Base-by-base conservation (phyloP, 371 early-diverging fungal species). In the Mycotypha africana region DNA sequence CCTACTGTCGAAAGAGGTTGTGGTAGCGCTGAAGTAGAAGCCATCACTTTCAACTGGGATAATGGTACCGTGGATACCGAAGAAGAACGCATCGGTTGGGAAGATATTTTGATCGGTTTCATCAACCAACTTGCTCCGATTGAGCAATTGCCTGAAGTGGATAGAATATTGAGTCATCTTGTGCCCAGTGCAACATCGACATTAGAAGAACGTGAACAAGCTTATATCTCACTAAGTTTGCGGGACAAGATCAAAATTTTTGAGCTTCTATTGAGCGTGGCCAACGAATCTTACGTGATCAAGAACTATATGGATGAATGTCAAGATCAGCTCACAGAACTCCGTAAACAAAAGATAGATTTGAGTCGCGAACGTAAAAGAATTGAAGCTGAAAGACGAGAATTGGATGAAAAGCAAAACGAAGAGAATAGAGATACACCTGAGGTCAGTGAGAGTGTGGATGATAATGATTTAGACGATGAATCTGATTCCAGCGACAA, bases 271-370 rank as follows among this genome's bases (percentile, higher is more conserved):
- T 58, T 79, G 0, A 70, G 70, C 47, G 64, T 70, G 40, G 72
- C 79, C 15, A 72, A 72, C 36, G 69, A 72, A 35, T 65, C 64
- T 15, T 31, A 45, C 32, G 54, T 60, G 21, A 68, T 72, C 51
- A 72, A 68, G 45, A 49, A 67, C 19, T 85, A 80, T 53, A 75
- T 88, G 65, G 86, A 84, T 74, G 57, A 79, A 43, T 84, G 86
- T 39, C 75, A 81, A 30, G 82, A 86, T 25, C 67, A 76, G n/a
- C 54, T 80, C 41, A 76, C 78, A 2, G 81, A 73, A 26, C 67
- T 86, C 19, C 66, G 82, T 44, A 70, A 78, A 43, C 82, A 84
- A 70, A 65, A 79, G 37, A 61, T 82, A n/a, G 88, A 87, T 14
- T 36, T 85, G 19, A 79, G 78, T 41, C 75, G 80, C 51, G 85